Base-by-base conservation (phyloP, 176 grass and related monocot species). In the Carex myosuroides region DNA sequence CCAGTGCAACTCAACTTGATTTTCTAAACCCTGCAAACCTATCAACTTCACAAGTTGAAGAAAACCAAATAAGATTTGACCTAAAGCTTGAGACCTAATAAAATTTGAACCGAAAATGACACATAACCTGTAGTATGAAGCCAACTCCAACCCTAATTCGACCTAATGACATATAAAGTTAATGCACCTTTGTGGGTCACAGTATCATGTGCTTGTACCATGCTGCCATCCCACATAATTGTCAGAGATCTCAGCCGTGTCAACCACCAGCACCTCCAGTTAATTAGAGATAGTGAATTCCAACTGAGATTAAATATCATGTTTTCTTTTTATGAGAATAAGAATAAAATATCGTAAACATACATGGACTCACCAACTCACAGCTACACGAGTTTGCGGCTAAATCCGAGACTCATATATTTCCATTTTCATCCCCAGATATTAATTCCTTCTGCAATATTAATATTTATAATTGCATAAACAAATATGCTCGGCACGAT, bases 391-490 rank as follows among this genome's bases (percentile, higher is more conserved):
- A 95, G 75, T 99, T 99, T 64, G 93, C 96, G 63, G 90, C 90
- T 62, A 99, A 91, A 88, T 99, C 93, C 90, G 91, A 99, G 18
- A 95, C 96, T 58, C 96, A 88, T 87, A 99, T 94, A 84, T 95
- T 95, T 85, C 93, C 93, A 79, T 99, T 99, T 85, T 99, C 93
- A 79, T 99, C 96, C 11, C 91, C 96, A 79, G 90, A 99, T 94
- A 99, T 95, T 83, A 99, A 78, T 89, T 99, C 93, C 73, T 95
- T 99, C 96, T 94, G 93, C 70, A 92, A 88, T 12, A 29, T 53
- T 61, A 33, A 62, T 32, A 8, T 48, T 48, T 7, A 29, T 79
- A 79, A 79, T 64, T 70, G 54, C 4, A 2, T 55, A 12, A 73
- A 73, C 39, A 29, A 29, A 29, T 29, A 29, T 1, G 26, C 26